Evolutionary conservation across 2,329 filamentous ascomycete genomes (phyloP), one percentile per base, ranked within the genome.

Genomic region (Chalaropsis ovoidea): DNA sequence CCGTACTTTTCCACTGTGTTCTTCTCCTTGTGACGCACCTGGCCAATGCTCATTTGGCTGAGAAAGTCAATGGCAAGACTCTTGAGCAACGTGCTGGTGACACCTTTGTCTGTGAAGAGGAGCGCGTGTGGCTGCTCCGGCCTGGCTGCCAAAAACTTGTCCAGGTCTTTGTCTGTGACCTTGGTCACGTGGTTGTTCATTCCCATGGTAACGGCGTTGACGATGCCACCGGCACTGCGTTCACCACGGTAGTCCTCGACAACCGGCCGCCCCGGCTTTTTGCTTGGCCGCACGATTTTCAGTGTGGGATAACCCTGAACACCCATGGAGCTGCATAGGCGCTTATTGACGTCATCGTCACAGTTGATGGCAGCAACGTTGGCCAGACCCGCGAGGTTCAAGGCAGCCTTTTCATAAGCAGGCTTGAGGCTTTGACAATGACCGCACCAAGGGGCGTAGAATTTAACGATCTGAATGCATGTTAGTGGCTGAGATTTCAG

Each of bases 401-500:
- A 88, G 71, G 94, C 94, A 1, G 87, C 92, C 76, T 96, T 96
- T 76, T 97, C 93, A 77, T 94, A 99, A 56, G 90, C 89, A 2
- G 92, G 93, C 77, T 96, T 92, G 72, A 99, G 87, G 77, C 88
- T 96, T 77, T 96, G 83, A 79, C 94, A 99, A 77, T 97, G 94
- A 52, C 93, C 94, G 72, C 94, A 97, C 93, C 93, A 97, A 27
- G 93, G 93, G 8, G 93, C 93, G 73, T 96, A 97, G 81, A 97
- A 97, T 77, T 92, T 90, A 74, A 85, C 77, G 58, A 85, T 81
- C 81, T 86, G 70, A 6, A 58, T 52, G 22, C 39, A 63, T 42
- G 62, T 64, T 47, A 62, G 27, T 64, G 2, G 22, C 7, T 17
- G 45, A 61, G 66, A 66, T 61, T 63, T 15, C 41, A 27, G 8